A percentile compares a stretch with the other conserved stretches of the same genome.
Evolutionary conservation across 768 basidiomycete genomes (phyloP).

Genomic region (Pleurotus eryngii): DNA sequence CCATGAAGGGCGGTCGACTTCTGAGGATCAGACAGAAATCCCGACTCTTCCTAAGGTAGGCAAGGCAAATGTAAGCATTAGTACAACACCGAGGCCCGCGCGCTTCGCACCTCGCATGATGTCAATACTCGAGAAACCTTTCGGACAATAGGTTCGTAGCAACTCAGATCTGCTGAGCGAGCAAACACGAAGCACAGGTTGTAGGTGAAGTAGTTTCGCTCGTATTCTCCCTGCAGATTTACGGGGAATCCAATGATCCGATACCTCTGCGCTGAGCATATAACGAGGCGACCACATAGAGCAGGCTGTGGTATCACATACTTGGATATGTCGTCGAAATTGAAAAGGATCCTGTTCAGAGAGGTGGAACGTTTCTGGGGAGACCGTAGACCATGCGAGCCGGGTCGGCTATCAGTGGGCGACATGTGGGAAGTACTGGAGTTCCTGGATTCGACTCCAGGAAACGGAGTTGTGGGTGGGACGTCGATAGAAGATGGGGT

Average conservation of each 20-base stretch:
- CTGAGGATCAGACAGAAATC: conserved; percentile 74
- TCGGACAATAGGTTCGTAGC: conserved; percentile 93
- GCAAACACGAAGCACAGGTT: conserved; percentile 98
- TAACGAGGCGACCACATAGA: conserved; percentile 86
- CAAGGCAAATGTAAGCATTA: conserved; percentile 3
- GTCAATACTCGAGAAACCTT: conserved; percentile 90
- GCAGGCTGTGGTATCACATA: conserved; percentile 89
- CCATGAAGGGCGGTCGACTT: conserved; percentile 69
- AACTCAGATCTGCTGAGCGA: conserved; percentile 84
- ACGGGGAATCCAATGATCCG: conserved; percentile 93
- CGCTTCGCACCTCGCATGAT: conserved; percentile 64
- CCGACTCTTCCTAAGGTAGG: conserved; percentile 71
- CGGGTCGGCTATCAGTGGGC: conserved; percentile 39
- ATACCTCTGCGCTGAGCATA: conserved; percentile 75
- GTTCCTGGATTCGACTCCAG: conserved; percentile 36
- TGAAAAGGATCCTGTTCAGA: conserved; percentile 61
- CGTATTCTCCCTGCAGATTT: conserved; percentile 70
- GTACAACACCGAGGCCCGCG: background rate
- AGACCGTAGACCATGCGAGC: conserved; percentile 38
- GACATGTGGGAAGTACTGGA: conserved; percentile 53
- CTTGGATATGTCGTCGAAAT: conserved; percentile 88
- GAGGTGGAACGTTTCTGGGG: conserved; percentile 50
- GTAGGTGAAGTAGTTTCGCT: conserved; percentile 76
- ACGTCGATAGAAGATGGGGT: conserved; percentile 34
- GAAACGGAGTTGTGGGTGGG: conserved; percentile 18